Base-by-base conservation (phyloP, 106 monocot species). In the Acanthochlamys bracteata region DNA sequence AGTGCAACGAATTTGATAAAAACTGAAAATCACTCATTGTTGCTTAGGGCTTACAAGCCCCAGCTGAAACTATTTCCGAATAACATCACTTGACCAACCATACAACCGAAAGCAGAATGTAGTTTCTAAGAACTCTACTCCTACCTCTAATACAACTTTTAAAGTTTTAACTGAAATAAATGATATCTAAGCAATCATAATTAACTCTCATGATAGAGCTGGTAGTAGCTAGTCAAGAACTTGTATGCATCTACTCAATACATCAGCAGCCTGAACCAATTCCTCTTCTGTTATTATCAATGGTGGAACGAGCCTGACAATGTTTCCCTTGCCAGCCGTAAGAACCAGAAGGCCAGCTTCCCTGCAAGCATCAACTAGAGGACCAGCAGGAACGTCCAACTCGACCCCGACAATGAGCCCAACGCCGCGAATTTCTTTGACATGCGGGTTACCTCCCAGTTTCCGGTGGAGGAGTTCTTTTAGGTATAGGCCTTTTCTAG, bases 391-490 rank as follows among this genome's bases (percentile, higher is more conserved):
- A 9, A 80, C 74, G 70, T 90, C 95, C 11, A 95, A 66, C 73
- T 95, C 90, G 4, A 90, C 74, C 19, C 95, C 90, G 7, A 87
- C 66, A 47, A 95, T 75, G 12, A 95, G 86, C 3, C 95, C 95
- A 4, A 78, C 55, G 8, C 95, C 95, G 6, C 95, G 78, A 17
- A 95, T 76, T 65, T 85, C 90, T 60, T 78, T 82, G 10, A 90
- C 78, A 53, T 84, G 90, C 0, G 45, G 60, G 42, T 80, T 84
- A 0, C 54, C 71, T 63, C 66, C 69, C 26, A 88, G 52, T 21
- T 82, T 84, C n/a, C 63, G 42, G 46, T 20, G 19, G 10, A 96
- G 70, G 7, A 90, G 69, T 27, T 87, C 71, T 73, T 87, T 87
- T 65, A 96, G 65, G 70, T 74, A 72, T 10, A 68, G 45, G 3